Conservation (phyloP, 768 basidiomycete genomes). For the Strobilomyces confusus region DNA sequence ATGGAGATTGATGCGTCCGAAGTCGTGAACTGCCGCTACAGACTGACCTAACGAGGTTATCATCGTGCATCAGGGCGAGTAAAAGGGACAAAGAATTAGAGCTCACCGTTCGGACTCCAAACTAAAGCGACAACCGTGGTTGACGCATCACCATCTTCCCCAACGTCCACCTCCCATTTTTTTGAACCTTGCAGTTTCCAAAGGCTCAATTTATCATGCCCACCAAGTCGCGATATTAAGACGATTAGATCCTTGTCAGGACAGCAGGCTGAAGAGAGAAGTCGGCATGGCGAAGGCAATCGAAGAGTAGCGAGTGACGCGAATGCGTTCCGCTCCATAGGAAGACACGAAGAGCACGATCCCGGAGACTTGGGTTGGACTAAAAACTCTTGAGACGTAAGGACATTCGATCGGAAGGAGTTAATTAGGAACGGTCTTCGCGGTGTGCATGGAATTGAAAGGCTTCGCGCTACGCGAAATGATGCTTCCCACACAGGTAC, state of each 20-base stretch:
- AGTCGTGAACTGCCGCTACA: conserved; percentile 69
- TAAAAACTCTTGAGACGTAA: conserved; percentile 3
- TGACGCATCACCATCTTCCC: conserved; percentile 38
- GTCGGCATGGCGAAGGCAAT: conserved; percentile 53
- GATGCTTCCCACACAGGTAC: too few species aligned
- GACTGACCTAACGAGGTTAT: conserved; percentile 47
- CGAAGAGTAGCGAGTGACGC: conserved; percentile 51
- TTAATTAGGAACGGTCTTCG: conserved; percentile 20
- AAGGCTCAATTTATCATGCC: conserved; percentile 65
- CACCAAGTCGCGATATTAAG: conserved; percentile 62
- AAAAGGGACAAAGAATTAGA: background rate
- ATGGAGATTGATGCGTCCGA: conserved; percentile 63
- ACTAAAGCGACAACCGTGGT: conserved; percentile 55
- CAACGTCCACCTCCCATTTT: conserved; percentile 80
- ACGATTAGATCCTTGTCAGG: conserved; percentile 81
- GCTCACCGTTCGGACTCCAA: conserved; percentile 81
- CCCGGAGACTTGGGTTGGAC: background rate
- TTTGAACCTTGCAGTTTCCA: conserved; percentile 80
- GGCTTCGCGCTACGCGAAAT: conserved; percentile 27
- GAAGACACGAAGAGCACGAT: background rate
- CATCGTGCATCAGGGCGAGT: conserved; percentile 2
- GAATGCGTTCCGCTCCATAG: conserved; percentile 48
- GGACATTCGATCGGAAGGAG: conserved; percentile 16
- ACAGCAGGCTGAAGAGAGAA: conserved; percentile 67
- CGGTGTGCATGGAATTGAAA: conserved; percentile 7